Evolutionary conservation across 176 grass and related monocot species (phyloP).

Genomic region (Urochloa ruziziensis): DNA sequence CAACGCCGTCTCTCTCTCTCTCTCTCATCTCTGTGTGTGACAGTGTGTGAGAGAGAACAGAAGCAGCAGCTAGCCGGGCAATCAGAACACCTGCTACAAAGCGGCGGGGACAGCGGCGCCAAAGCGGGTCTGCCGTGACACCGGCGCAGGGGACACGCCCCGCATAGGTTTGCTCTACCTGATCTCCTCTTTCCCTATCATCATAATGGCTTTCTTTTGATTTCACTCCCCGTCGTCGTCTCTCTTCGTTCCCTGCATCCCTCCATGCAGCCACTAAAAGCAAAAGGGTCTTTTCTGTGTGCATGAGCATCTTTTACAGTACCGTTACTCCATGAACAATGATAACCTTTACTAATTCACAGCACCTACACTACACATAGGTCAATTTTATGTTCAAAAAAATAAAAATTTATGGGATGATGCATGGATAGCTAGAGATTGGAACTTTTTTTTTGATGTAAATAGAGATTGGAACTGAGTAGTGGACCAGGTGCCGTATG

Average conservation of each 20-base stretch:
- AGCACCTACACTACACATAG: not conserved
- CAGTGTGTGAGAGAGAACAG: not conserved
- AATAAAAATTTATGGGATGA: not conserved
- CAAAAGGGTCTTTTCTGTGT: not conserved
- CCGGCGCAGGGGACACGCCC: slow-evolving; percentile 50
- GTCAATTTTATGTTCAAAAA: not conserved
- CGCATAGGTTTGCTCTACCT: slow-evolving; percentile 40
- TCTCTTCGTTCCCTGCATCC: not conserved
- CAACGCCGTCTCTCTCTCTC: not conserved
- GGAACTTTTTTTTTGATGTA: too few species aligned
- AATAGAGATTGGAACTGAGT: not conserved
- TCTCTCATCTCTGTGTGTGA: not conserved
- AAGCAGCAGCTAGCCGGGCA: not conserved
- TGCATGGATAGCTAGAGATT: not conserved
- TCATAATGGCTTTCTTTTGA: slow-evolving; percentile 14
- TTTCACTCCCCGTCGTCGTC: not conserved
- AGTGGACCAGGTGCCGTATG: not conserved
- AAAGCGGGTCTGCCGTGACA: slow-evolving; percentile 55
- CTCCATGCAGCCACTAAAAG: not conserved
- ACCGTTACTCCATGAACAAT: not conserved
- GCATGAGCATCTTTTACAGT: slow-evolving; percentile 5
- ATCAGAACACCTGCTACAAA: slow-evolving; percentile 34
- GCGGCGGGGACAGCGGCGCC: slow-evolving; percentile 63
- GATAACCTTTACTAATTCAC: not conserved
- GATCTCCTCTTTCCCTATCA: slow-evolving; percentile 27